Conservation (phyloP, 768 basidiomycete species). For the Podaxis carcinomalis region DNA sequence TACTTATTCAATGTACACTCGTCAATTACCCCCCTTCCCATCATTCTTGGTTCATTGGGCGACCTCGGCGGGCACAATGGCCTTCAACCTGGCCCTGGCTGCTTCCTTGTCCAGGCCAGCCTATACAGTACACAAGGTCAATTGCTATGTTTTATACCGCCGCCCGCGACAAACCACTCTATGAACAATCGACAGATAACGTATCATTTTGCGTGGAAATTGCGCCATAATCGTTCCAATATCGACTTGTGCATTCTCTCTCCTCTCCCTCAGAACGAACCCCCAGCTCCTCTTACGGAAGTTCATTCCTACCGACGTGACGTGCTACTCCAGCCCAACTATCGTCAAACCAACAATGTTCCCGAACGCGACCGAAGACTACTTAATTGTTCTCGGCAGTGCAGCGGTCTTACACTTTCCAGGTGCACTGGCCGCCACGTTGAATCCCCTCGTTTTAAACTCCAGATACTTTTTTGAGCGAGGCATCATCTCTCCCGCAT, state of each 20-base stretch:
- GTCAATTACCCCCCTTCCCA: no score
- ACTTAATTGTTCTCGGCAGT: slow-evolving; percentile 38
- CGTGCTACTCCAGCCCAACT: slow-evolving; percentile 11
- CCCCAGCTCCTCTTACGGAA: slow-evolving; percentile 11
- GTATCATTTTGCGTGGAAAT: background rate
- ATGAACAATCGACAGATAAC: background rate
- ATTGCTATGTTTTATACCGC: background rate
- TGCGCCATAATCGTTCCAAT: background rate
- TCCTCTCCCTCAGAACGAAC: background rate
- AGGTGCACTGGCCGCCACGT: slow-evolving; percentile 26
- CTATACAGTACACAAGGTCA: background rate
- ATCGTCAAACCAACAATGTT: background rate
- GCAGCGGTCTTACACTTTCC: slow-evolving; percentile 33
- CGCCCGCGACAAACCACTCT: background rate
- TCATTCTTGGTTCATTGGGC: no score
- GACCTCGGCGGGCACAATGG: background rate
- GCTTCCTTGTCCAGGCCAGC: background rate
- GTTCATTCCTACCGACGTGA: slow-evolving; percentile 18
- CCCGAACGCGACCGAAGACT: background rate
- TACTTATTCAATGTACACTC: no score
- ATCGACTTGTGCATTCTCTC: background rate
- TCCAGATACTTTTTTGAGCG: slow-evolving; percentile 42
- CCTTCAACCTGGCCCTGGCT: background rate
- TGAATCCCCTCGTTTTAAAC: slow-evolving; percentile 36
- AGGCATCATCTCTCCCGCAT: slow-evolving; percentile 40